These are phyloP conservation scores for Colletotrichum trifolii DNA, from an alignment of 2,329 filamentous ascomycete species.

Conservation along the genomic window DNA sequence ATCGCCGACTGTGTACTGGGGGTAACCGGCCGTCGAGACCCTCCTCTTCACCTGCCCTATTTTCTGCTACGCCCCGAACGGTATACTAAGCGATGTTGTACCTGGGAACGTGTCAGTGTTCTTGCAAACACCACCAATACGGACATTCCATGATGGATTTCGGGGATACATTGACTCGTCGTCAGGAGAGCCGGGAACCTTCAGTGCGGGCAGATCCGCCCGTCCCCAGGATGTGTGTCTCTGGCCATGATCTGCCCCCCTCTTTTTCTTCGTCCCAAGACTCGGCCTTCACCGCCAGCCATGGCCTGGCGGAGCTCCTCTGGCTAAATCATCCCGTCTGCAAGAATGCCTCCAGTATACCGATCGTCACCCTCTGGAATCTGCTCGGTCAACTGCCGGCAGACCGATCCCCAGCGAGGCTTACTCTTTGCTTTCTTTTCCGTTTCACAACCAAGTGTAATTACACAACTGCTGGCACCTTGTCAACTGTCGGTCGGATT, in stretches of 20 bases:
- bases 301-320: not conserved
- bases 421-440: conserved; percentile 27
- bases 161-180: not conserved
- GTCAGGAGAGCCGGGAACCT: not conserved
- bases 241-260: not conserved
- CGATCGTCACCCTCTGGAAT: conserved; percentile 15
- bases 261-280: conserved; percentile 7
- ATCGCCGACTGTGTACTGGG: no score
- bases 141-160: not conserved
- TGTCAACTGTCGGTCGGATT: conserved; percentile 8
- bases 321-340: not conserved
- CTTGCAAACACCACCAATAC: not conserved
- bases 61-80: no score
- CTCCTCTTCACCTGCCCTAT: no score
- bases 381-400: conserved; percentile 15
- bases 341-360: conserved; percentile 10
- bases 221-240: not conserved
- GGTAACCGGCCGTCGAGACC: no score
- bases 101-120: not conserved
- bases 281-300: not conserved
- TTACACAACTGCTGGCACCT: not conserved
- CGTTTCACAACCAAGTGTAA: conserved; percentile 8
- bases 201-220: conserved; percentile 14
- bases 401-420: conserved; percentile 4
- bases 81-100: no score